phyloP scores from a whole-genome alignment of 1,284 basidiomycete genomes.

The Schizophyllum commune region DNA sequence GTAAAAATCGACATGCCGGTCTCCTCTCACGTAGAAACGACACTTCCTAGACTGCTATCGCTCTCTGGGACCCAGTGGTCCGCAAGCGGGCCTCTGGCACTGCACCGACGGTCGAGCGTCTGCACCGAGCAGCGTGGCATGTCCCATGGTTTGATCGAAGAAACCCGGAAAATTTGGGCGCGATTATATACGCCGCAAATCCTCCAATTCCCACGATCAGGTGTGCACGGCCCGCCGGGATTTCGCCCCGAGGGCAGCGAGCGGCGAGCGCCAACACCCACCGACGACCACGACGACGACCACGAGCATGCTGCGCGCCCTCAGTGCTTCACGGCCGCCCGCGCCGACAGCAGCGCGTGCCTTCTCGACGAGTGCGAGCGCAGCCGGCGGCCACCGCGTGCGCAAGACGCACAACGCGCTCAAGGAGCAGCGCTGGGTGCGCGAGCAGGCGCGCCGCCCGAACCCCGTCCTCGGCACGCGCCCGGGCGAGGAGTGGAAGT shows the following conservation, averaged over 20 bases:
- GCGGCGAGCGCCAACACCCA: not conserved
- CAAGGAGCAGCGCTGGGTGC: slow-evolving; percentile 30
- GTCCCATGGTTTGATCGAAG: slow-evolving; percentile 18
- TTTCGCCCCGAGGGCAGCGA: not conserved
- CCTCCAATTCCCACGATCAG: slow-evolving; percentile 15
- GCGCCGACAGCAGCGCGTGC: not conserved
- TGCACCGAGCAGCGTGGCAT: slow-evolving; percentile 31
- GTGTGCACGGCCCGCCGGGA: slow-evolving; percentile 3
- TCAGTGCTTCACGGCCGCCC: not conserved
- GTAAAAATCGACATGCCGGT: slow-evolving; percentile 30
- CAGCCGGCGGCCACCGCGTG: not conserved
- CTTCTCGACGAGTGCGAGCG: not conserved
- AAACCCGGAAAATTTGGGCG: not conserved
- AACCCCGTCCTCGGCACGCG: slow-evolving; percentile 70
- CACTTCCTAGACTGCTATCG: slow-evolving; percentile 29
- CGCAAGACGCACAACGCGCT: not conserved
- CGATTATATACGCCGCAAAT: slow-evolving; percentile 8
- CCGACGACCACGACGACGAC: slow-evolving; percentile 3
- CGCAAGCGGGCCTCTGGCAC: slow-evolving; percentile 27
- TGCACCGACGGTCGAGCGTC: slow-evolving; percentile 25
- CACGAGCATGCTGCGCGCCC: not conserved
- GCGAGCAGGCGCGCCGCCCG: slow-evolving; percentile 40
- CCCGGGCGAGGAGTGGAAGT: slow-evolving; percentile 53
- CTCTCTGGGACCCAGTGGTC: slow-evolving; percentile 27
- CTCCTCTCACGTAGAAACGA: slow-evolving; percentile 29